Conservation (phyloP, 345 rosid genomes). For the Xanthoceras sorbifolium region DNA sequence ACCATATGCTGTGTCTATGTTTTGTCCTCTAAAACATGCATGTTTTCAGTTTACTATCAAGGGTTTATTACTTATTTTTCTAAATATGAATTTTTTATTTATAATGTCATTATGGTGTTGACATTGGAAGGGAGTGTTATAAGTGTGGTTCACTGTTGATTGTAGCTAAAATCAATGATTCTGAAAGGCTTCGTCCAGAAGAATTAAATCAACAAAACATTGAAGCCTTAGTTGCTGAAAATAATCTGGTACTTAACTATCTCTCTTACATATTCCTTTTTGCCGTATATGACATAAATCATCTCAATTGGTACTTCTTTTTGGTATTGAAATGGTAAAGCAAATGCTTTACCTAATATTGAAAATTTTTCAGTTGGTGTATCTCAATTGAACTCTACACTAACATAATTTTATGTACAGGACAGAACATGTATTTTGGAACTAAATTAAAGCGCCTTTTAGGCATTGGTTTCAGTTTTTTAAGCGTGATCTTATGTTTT, state of each 20-base stretch:
- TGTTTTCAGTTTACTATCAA: not conserved
- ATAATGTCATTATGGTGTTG: not conserved
- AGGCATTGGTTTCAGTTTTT: slow-evolving; percentile 3
- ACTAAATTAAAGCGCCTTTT: not conserved
- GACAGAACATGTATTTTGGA: not conserved
- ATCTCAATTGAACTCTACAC: not conserved
- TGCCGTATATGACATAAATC: slow-evolving; percentile 4
- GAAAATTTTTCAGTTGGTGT: not conserved
- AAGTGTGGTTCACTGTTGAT: slow-evolving; percentile 26
- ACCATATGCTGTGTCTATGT: not conserved
- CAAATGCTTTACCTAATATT: not conserved
- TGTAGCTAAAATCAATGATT: slow-evolving; percentile 74
- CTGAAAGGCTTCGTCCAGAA: slow-evolving; percentile 95
- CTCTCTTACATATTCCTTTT: not conserved
- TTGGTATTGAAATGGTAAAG: not conserved
- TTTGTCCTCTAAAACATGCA: not conserved
- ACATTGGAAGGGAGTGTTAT: not conserved
- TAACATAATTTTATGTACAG: not conserved
- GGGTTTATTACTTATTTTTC: not conserved
- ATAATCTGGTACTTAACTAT: slow-evolving; percentile 64
- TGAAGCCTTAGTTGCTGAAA: slow-evolving; percentile 98
- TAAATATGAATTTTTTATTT: not conserved
- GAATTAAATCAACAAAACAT: slow-evolving; percentile 97
- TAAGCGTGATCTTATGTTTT: slow-evolving; percentile 4
- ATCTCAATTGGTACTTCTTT: not conserved